Conservation (phyloP, 495 filamentous ascomycete species). For the Pseudoneurospora amorphoporcata region DNA sequence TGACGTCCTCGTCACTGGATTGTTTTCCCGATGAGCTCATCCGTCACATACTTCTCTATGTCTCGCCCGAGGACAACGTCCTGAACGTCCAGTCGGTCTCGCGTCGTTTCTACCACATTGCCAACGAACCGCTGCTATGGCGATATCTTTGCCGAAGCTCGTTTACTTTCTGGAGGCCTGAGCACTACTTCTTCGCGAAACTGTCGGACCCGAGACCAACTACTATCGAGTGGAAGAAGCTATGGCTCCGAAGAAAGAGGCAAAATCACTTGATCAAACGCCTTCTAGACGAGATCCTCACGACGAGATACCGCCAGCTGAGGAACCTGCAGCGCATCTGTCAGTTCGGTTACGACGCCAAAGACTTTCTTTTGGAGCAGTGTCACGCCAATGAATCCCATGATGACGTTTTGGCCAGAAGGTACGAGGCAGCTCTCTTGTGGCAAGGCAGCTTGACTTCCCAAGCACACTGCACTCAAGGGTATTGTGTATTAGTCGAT, state of each 20-base stretch:
- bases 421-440: constrained; percentile 35
- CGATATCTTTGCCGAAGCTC: constrained; percentile 54
- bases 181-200: constrained; percentile 53
- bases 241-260: constrained; percentile 52
- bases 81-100: constrained; percentile 46
- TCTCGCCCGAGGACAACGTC: constrained; percentile 45
- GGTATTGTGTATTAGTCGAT: neutral
- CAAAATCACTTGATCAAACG: constrained; percentile 44
- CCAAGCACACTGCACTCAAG: neutral
- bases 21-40: constrained; percentile 65
- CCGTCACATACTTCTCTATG: constrained; percentile 52
- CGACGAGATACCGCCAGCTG: constrained; percentile 56
- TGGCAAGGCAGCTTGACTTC: neutral
- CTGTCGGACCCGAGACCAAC: constrained; percentile 30
- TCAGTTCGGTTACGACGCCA: constrained; percentile 71
- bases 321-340: constrained; percentile 59
- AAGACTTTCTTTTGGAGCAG: constrained; percentile 69
- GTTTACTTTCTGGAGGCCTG: constrained; percentile 64
- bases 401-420: constrained; percentile 72
- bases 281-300: constrained; percentile 60
- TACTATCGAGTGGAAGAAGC: constrained; percentile 64
- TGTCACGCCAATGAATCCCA: constrained; percentile 43
- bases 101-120: constrained; percentile 52
- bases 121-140: constrained; percentile 68
- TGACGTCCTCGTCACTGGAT: constrained; percentile 18